phyloP scores from a whole-genome alignment of 106 monocot species.

The Allium sativum region DNA sequence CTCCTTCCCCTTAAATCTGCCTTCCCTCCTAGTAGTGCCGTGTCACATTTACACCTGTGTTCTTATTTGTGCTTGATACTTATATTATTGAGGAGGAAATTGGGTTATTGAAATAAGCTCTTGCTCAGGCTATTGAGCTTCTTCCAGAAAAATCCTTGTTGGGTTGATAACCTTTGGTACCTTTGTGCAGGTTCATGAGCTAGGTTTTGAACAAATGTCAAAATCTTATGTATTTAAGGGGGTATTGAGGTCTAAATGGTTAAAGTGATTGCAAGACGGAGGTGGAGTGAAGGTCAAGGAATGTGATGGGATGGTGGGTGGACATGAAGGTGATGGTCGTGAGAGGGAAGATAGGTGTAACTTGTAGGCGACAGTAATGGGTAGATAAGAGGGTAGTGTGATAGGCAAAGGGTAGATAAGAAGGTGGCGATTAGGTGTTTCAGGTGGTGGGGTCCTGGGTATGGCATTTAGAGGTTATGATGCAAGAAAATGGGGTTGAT shows the following conservation, averaged over 20 bases:
- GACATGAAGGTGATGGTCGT: too few relatives aligned
- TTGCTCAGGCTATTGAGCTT: constrained; percentile 78
- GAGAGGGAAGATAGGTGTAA: too few relatives aligned
- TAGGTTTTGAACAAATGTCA: constrained; percentile 79
- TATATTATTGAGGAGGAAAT: constrained; percentile 93
- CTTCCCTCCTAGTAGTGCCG: too few relatives aligned
- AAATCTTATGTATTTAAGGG: constrained; percentile 91
- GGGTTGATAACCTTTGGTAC: constrained; percentile 93
- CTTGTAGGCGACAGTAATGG: too few relatives aligned
- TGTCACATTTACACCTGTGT: too few relatives aligned
- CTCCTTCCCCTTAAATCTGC: too few relatives aligned
- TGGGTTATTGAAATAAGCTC: constrained; percentile 59
- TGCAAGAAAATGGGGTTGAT: too few relatives aligned
- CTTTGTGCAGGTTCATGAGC: constrained; percentile 90
- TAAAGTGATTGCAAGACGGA: constrained; percentile 43
- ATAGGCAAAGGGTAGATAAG: too few relatives aligned
- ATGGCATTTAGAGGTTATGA: too few relatives aligned
- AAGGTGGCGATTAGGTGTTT: too few relatives aligned
- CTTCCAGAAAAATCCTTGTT: constrained; percentile 80
- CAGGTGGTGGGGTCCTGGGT: too few relatives aligned
- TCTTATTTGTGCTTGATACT: constrained; percentile 85
- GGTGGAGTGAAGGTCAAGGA: constrained; percentile 74
- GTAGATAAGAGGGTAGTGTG: too few relatives aligned
- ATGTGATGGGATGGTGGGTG: constrained; percentile 74
- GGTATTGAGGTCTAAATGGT: constrained; percentile 70